A percentile compares a stretch with the other conserved stretches of the same genome.
Conservation (phyloP, 176 grass and related monocot species). For the Ampelocalamus luodianensis region DNA sequence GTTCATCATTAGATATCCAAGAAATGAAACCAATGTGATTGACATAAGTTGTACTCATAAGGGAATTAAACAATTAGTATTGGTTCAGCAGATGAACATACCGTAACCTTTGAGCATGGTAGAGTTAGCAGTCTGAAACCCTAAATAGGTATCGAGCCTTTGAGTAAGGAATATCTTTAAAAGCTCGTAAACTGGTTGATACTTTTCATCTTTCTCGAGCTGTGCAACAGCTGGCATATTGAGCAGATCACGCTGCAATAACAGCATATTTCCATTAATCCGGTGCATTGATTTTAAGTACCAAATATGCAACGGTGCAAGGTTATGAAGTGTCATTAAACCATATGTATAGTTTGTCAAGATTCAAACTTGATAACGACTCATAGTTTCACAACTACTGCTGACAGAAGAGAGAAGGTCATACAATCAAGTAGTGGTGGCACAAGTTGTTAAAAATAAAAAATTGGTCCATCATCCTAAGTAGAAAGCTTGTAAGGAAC, state of each 20-base stretch:
- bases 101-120: constrained; percentile 71
- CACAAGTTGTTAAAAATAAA: neutral
- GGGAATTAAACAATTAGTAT: neutral
- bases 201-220: constrained; percentile 84
- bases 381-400: neutral
- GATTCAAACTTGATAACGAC: neutral
- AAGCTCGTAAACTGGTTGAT: constrained; percentile 67
- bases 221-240: constrained; percentile 80
- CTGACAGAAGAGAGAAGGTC: neutral
- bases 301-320: neutral
- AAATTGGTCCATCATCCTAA: neutral
- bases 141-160: constrained; percentile 81
- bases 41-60: neutral
- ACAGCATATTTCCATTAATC: constrained; percentile 33
- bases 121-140: constrained; percentile 75
- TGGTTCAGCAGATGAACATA: constrained; percentile 24
- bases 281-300: neutral
- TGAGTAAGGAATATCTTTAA: constrained; percentile 87
- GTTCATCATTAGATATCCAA: constrained; percentile 24
- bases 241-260: constrained; percentile 84
- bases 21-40: neutral
- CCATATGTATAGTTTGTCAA: neutral
- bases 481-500: neutral
- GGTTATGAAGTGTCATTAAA: neutral
- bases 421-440: neutral